Percentiles rank a stretch among this genome's conserved stretches.
These are phyloP conservation scores for Boletales sp. DNA, from an alignment of 768 basidiomycete species.

Conservation along the genomic window DNA sequence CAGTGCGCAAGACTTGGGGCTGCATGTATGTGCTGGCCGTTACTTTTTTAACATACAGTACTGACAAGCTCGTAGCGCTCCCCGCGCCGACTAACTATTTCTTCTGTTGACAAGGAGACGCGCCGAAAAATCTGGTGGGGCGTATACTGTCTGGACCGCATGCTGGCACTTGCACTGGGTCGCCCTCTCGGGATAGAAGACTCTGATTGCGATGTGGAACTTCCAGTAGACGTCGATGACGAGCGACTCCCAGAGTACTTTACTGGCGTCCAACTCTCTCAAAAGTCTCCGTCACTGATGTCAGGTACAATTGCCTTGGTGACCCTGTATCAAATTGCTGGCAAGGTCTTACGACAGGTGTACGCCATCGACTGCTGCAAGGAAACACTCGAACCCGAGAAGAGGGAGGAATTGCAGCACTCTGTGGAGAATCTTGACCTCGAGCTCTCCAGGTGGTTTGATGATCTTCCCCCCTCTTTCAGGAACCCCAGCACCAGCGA, in stretches of 20 bases:
- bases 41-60: constrained; percentile 1
- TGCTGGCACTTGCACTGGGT: constrained; percentile 88
- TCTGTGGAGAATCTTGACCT: constrained; percentile 76
- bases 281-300: constrained; percentile 69
- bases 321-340: constrained; percentile 80
- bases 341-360: constrained; percentile 75
- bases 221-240: constrained; percentile 82
- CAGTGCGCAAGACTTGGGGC: constrained; percentile 84
- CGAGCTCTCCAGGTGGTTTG: constrained; percentile 80
- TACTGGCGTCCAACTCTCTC: constrained; percentile 54
- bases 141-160: constrained; percentile 85
- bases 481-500: constrained; percentile 71
- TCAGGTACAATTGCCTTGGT: constrained; percentile 73
- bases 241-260: constrained; percentile 71
- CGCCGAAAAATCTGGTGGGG: constrained; percentile 93
- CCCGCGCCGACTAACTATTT: constrained; percentile 65
- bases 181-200: constrained; percentile 88
- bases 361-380: constrained; percentile 78
- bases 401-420: constrained; percentile 70
- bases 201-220: constrained; percentile 85
- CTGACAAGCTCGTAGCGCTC: constrained; percentile 57
- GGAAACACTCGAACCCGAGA: constrained; percentile 69
- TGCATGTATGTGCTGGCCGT: constrained; percentile 65
- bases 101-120: constrained; percentile 82
- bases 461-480: constrained; percentile 69